Conservation (phyloP, 176 grass and related monocot genomes). For the Avena eriantha region DNA sequence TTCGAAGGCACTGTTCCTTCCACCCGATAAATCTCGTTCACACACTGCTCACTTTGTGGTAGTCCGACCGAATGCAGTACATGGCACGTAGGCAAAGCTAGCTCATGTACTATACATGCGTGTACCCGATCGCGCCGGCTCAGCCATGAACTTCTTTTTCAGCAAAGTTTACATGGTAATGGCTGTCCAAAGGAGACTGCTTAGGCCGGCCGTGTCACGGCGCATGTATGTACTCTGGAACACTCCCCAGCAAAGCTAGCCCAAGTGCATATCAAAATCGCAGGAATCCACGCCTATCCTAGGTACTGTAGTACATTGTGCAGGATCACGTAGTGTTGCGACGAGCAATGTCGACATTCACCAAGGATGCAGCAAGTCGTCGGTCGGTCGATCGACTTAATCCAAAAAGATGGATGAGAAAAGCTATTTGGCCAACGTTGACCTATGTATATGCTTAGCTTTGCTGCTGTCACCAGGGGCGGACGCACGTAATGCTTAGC, state of each 20-base stretch:
- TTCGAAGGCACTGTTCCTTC: not conserved
- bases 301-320: not conserved
- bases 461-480: not conserved
- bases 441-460: slow-evolving; percentile 30
- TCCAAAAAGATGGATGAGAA: not conserved
- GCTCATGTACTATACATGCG: slow-evolving; percentile 7
- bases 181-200: not conserved
- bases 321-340: not conserved
- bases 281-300: not conserved
- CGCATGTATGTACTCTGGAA: no score
- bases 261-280: not conserved
- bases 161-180: not conserved
- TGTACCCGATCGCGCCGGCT: not conserved
- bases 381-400: not conserved
- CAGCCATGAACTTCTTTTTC: slow-evolving; percentile 4
- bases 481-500: no score
- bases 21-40: not conserved
- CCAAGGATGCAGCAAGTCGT: not conserved
- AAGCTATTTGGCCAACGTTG: slow-evolving; percentile 24
- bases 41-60: not conserved
- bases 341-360: slow-evolving; percentile 42
- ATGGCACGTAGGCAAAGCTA: not conserved
- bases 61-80: not conserved
- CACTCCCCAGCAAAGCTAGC: no score
- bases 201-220: not conserved